Percentiles rank a stretch among this genome's conserved stretches.
Conservation (phyloP, 495 filamentous ascomycete species). For the Podospora australis region DNA sequence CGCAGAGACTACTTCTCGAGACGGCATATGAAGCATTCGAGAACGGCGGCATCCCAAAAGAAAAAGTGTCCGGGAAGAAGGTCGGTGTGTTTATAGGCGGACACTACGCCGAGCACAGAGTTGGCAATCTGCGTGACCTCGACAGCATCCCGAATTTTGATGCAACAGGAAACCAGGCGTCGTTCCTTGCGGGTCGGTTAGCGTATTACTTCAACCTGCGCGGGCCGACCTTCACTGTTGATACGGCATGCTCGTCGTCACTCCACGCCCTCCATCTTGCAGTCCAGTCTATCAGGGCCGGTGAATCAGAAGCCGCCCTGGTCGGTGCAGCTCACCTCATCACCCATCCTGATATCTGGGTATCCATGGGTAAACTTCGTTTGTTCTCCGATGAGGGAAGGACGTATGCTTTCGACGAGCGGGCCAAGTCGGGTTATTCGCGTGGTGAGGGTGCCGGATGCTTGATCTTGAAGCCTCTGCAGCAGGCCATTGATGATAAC, state of each 20-base stretch:
- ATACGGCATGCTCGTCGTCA: slow-evolving; percentile 82
- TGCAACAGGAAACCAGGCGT: slow-evolving; percentile 36
- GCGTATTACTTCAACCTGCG: slow-evolving; percentile 48
- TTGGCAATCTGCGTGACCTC: slow-evolving; percentile 33
- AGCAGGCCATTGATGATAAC: slow-evolving; percentile 44
- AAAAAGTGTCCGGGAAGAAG: slow-evolving; percentile 38
- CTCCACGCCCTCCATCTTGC: slow-evolving; percentile 58
- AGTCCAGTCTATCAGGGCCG: slow-evolving; percentile 65
- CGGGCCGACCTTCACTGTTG: slow-evolving; percentile 60
- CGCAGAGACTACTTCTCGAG: slow-evolving; percentile 52
- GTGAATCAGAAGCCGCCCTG: slow-evolving; percentile 40
- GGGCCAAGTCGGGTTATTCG: slow-evolving; percentile 39
- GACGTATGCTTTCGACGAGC: slow-evolving; percentile 36
- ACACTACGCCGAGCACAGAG: slow-evolving; percentile 33
- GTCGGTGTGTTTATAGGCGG: slow-evolving; percentile 41
- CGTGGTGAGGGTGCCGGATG: slow-evolving; percentile 38
- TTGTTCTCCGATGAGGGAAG: slow-evolving; percentile 33
- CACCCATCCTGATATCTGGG: slow-evolving; percentile 36
- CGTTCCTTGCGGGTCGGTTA: slow-evolving; percentile 51
- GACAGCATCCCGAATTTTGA: slow-evolving; percentile 35
- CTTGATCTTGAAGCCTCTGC: slow-evolving; percentile 48
- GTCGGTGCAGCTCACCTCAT: slow-evolving; percentile 42
- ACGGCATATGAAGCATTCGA: slow-evolving; percentile 45
- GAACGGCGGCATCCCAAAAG: slow-evolving; percentile 42
- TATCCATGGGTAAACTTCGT: slow-evolving; percentile 31